These are phyloP conservation scores for Myxozyma sirexii DNA, from an alignment of 805 yeast genomes.

Conservation along the genomic window DNA sequence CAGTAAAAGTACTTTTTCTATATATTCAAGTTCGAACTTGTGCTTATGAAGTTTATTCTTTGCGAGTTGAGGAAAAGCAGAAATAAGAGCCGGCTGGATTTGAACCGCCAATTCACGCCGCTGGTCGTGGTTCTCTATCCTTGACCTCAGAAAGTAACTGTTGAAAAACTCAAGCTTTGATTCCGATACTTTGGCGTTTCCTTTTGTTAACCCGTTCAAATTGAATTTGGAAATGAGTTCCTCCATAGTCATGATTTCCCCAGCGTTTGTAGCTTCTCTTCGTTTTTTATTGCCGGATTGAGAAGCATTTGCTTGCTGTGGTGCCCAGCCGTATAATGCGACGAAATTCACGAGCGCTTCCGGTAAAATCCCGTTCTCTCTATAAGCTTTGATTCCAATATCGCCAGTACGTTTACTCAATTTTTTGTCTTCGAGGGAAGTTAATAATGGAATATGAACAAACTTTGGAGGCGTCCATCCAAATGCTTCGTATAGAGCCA, in stretches of 20 bases:
- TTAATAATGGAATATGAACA: slow-evolving; percentile 85
- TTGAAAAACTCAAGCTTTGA: slow-evolving; percentile 76
- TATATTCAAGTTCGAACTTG: slow-evolving; percentile 16
- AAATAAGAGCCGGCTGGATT: background rate
- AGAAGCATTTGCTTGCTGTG: slow-evolving; percentile 47
- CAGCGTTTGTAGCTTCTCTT: slow-evolving; percentile 5
- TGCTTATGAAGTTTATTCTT: background rate
- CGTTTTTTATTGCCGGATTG: background rate
- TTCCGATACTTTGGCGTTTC: slow-evolving; percentile 89
- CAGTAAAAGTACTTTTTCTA: slow-evolving; percentile 9
- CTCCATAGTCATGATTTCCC: slow-evolving; percentile 29
- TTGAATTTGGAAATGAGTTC: slow-evolving; percentile 50
- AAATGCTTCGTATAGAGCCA: slow-evolving; percentile 81
- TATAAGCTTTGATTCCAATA: slow-evolving; percentile 58
- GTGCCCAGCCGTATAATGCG: slow-evolving; percentile 94
- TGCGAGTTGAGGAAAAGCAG: background rate
- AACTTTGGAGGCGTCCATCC: slow-evolving; percentile 82
- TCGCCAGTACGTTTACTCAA: slow-evolving; percentile 86
- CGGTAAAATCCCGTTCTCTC: slow-evolving; percentile 67
- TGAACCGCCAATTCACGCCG: slow-evolving; percentile 45
- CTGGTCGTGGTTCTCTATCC: slow-evolving; percentile 44
- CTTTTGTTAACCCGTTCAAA: slow-evolving; percentile 77
- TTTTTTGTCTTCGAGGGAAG: slow-evolving; percentile 57
- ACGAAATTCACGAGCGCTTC: slow-evolving; percentile 87
- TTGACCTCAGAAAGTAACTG: slow-evolving; percentile 60